These are phyloP conservation scores for Saksenaea vasiformis DNA, from an alignment of 371 early-diverging fungal species.

Conservation along the genomic window DNA sequence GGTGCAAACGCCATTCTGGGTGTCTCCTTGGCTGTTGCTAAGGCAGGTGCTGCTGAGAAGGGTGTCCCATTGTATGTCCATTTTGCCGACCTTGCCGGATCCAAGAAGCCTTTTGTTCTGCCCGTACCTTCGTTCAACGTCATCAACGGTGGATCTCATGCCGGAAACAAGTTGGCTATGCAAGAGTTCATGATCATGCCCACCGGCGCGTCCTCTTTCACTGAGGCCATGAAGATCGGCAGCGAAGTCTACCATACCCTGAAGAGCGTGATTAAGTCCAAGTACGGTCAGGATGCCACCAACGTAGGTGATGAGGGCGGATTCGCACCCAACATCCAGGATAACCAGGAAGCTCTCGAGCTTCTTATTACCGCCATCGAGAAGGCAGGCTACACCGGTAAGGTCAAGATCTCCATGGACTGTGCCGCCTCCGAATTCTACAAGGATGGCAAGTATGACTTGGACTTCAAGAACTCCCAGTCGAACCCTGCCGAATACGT, in stretches of 20 bases:
- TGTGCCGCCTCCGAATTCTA: slow-evolving; percentile 98
- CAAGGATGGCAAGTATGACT: slow-evolving; percentile 95
- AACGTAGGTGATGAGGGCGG: slow-evolving; percentile 99
- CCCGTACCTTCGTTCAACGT: slow-evolving; percentile 99
- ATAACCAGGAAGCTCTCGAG: slow-evolving; percentile 96
- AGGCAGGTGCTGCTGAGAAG: slow-evolving; percentile 95
- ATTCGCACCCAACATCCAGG: slow-evolving; percentile 99
- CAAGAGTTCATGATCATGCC: slow-evolving; percentile 99
- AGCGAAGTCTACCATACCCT: slow-evolving; percentile 96
- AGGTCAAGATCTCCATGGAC: slow-evolving; percentile 98
- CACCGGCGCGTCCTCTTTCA: slow-evolving; percentile 91
- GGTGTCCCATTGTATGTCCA: slow-evolving; percentile 93
- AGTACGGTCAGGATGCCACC: slow-evolving; percentile 98
- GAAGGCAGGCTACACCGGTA: slow-evolving; percentile 93
- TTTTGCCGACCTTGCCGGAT: slow-evolving; percentile 85
- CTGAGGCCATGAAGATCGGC: slow-evolving; percentile 98
- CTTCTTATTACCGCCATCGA: slow-evolving; percentile 90
- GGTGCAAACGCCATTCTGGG: slow-evolving; percentile 99
- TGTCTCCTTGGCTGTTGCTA: slow-evolving; percentile 95
- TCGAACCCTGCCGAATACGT: slow-evolving; percentile 81
- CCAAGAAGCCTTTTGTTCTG: slow-evolving; percentile 86
- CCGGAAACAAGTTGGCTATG: slow-evolving; percentile 99
- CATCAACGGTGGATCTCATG: slow-evolving; percentile 99
- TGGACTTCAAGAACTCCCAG: slow-evolving; percentile 95
- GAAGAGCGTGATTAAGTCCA: slow-evolving; percentile 94